Conservation (phyloP, 306 rosid genomes). For the Dryas octopetala region DNA sequence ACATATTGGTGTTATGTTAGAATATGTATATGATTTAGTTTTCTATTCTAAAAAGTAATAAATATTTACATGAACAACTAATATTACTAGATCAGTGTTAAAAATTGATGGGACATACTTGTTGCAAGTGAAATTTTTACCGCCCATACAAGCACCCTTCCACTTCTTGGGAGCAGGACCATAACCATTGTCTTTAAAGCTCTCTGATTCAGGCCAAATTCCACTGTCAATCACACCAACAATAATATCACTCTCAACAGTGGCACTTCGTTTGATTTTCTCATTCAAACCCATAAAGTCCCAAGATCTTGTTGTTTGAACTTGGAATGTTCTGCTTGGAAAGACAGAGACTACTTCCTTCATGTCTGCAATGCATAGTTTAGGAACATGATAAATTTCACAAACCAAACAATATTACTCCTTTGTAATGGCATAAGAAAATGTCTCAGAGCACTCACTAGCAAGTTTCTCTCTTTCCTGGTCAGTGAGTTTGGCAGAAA, state of each 20-base stretch:
- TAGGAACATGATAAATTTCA: background rate
- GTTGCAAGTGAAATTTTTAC: constrained; percentile 36
- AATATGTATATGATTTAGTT: too few relatives aligned
- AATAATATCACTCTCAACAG: constrained; percentile 22
- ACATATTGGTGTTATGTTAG: too few relatives aligned
- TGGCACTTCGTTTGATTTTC: background rate
- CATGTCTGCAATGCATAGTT: constrained; percentile 7
- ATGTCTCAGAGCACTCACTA: background rate
- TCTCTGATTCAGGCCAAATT: constrained; percentile 37
- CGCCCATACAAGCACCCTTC: constrained; percentile 33
- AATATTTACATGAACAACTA: background rate
- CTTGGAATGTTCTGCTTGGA: constrained; percentile 11
- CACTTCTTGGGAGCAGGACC: constrained; percentile 33
- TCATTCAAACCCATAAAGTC: constrained; percentile 28
- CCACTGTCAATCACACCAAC: constrained; percentile 34
- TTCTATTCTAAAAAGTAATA: too few relatives aligned
- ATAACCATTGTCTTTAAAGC: constrained; percentile 30
- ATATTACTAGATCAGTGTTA: background rate
- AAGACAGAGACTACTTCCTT: constrained; percentile 36
- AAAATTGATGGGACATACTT: constrained; percentile 4
- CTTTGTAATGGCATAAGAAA: background rate
- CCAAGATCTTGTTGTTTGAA: constrained; percentile 45
- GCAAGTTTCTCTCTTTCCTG: constrained; percentile 23
- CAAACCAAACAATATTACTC: background rate
- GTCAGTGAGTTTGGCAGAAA: constrained; percentile 33